phyloP scores from a whole-genome alignment of 129 eudicot species.

The Lonicera japonica region DNA sequence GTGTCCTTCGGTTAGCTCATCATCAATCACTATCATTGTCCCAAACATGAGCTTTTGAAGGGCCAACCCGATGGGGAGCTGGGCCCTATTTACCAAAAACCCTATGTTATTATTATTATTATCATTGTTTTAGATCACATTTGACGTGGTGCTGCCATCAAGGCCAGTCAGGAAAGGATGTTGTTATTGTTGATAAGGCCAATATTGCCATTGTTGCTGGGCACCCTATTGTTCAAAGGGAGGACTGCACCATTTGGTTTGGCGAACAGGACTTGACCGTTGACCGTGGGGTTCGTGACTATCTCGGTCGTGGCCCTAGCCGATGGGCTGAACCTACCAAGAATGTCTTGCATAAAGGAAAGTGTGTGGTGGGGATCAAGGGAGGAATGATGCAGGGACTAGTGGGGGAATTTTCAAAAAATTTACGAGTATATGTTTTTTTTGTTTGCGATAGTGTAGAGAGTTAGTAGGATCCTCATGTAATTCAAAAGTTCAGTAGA shows the following conservation, averaged over 20 bases:
- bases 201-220: conserved; percentile 16
- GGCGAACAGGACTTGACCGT: conserved; percentile 44
- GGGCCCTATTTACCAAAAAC: conserved; percentile 38
- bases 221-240: conserved; percentile 46
- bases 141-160: conserved; percentile 26
- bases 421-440: no score
- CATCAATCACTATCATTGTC: conserved; percentile 67
- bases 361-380: conserved; percentile 28
- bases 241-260: conserved; percentile 40
- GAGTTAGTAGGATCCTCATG: no score
- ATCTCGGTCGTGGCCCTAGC: conserved; percentile 40
- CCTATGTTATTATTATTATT: conserved; percentile 26
- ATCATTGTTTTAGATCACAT: conserved; percentile 26
- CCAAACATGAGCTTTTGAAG: conserved; percentile 83
- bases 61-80: conserved; percentile 43
- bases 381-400: no score
- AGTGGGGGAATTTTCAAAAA: no score
- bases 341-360: conserved; percentile 47
- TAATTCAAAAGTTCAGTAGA: no score
- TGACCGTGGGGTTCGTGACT: conserved; percentile 41
- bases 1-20: conserved; percentile 72
- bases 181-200: conserved; percentile 40
- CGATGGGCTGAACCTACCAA: conserved; percentile 46
- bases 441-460: no score
- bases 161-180: conserved; percentile 42